Percentiles rank a stretch among this genome's conserved stretches.
Evolutionary conservation across 495 filamentous ascomycete genomes (phyloP).

Genomic region (Penicillium desertorum): DNA sequence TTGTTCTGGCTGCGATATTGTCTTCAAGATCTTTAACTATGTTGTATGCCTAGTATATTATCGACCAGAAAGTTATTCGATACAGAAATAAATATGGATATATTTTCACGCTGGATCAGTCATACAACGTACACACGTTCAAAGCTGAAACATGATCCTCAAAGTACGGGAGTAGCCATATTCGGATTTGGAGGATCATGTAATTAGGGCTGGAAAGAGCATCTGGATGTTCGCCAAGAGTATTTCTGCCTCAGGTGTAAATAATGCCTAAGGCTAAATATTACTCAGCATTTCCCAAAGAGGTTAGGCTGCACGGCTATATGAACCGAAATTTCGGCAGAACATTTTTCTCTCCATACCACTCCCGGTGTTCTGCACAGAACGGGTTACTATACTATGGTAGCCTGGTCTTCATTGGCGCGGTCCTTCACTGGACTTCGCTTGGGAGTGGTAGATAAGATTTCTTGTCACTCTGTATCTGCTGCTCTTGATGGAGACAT

Average conservation of each 20-base stretch:
- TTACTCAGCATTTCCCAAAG: conserved; percentile 22
- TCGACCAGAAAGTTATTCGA: too few relatives aligned
- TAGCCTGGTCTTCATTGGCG: conserved; percentile 42
- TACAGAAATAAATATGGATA: neutral
- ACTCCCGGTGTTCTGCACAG: conserved; percentile 50
- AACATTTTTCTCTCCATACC: conserved; percentile 36
- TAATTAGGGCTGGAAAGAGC: too few relatives aligned
- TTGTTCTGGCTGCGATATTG: too few relatives aligned
- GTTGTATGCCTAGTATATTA: neutral
- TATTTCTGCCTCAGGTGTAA: neutral
- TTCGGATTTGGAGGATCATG: too few relatives aligned
- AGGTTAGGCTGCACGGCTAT: conserved; percentile 14
- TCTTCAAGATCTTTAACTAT: neutral
- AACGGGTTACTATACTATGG: conserved; percentile 53
- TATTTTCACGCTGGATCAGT: too few relatives aligned
- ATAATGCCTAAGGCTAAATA: neutral
- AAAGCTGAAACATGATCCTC: too few relatives aligned
- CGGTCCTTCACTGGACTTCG: conserved; percentile 70
- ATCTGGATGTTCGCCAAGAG: too few relatives aligned
- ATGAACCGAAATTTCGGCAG: conserved; percentile 21
- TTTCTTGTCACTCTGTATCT: conserved; percentile 81
- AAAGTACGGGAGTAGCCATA: too few relatives aligned
- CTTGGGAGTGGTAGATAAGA: conserved; percentile 69
- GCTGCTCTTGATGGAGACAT: conserved; percentile 76
- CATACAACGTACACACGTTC: too few relatives aligned